Evolutionary conservation across 2,329 filamentous ascomycete species (phyloP), one percentile per base, ranked within the genome.

Genomic region (Emydomyces testavorans): DNA sequence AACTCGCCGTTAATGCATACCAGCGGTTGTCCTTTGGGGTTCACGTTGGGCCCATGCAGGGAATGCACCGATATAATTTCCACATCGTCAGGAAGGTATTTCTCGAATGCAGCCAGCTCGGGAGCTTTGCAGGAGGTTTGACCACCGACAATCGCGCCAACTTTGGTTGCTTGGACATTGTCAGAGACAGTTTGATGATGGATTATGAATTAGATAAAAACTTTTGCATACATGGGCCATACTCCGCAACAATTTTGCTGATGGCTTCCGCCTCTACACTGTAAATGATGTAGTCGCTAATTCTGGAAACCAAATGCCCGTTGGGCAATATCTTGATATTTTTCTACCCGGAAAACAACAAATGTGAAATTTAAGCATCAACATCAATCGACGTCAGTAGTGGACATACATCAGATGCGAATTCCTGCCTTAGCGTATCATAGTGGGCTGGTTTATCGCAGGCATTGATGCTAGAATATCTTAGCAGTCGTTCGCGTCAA

Each of bases 251-350:
- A 58, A 95, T 85, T 56, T 76, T 77, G 63, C 87, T 84, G 66
- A 98, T 94, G 56, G 82, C 78, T 59, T 88, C 87, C 53, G 92
- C 92, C 69, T 96, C 90, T 67, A 98, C 92, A 68, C 85, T 94
- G 76, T 98, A 98, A 64, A 98, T 88, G 70, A 95, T 94, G 68
- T 89, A 96, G 75, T 96, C 90, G 81, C 89, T 95, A 67, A 82
- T 81, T 70, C 92, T 82, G 58, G 92, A 95, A 59, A 98, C 92
- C 65, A 90, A 77, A 71, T 96, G 89, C 59, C 93, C 93, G 77
- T 94, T 94, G 65, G 79, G 82, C 65, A 90, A 80, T 60, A 98
- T 92, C 67, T 85, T 81, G 73, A 98, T 72, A 72, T 81, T 80
- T 63, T 77, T 82, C 90, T 89, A 80, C 71, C 71, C 31, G 63